phyloP scores from a whole-genome alignment of 2,329 filamentous ascomycete species.

The Mycosphaerelloides madeirae region DNA sequence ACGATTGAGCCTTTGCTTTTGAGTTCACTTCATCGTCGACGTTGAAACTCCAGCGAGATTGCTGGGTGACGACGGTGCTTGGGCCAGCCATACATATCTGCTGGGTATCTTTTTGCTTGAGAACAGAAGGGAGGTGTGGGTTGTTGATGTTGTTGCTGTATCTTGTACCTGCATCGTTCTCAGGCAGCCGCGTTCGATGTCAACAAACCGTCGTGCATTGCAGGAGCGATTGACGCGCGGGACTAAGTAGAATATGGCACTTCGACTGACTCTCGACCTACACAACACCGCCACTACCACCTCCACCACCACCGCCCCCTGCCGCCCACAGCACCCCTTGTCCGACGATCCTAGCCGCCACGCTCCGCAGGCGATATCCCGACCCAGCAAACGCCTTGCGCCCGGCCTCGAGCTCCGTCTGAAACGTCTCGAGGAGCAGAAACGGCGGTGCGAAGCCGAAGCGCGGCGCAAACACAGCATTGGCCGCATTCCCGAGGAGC shows the following conservation, averaged over 20 bases:
- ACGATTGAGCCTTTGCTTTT: no score
- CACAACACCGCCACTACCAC: neutral
- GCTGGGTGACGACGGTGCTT: no score
- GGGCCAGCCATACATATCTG: no score
- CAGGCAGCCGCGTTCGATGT: constrained; percentile 1
- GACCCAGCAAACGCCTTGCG: constrained; percentile 33
- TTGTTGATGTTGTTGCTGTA: neutral
- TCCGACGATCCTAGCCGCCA: neutral
- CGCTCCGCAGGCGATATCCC: neutral
- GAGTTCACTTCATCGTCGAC: no score
- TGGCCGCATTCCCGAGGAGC: constrained; percentile 65
- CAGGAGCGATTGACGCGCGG: neutral
- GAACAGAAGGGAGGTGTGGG: no score
- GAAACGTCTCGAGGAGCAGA: constrained; percentile 38
- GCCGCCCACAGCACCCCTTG: neutral
- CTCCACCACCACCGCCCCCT: neutral
- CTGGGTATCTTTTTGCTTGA: no score
- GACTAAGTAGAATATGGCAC: no score
- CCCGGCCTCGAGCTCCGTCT: constrained; percentile 43
- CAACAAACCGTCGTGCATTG: neutral
- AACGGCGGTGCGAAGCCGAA: constrained; percentile 33
- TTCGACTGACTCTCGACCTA: neutral
- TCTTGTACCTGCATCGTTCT: neutral
- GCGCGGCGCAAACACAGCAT: constrained; percentile 43
- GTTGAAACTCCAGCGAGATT: no score